phyloP scores from a whole-genome alignment of 2,329 filamentous ascomycete species.

The Fusarium chlamydosporum region DNA sequence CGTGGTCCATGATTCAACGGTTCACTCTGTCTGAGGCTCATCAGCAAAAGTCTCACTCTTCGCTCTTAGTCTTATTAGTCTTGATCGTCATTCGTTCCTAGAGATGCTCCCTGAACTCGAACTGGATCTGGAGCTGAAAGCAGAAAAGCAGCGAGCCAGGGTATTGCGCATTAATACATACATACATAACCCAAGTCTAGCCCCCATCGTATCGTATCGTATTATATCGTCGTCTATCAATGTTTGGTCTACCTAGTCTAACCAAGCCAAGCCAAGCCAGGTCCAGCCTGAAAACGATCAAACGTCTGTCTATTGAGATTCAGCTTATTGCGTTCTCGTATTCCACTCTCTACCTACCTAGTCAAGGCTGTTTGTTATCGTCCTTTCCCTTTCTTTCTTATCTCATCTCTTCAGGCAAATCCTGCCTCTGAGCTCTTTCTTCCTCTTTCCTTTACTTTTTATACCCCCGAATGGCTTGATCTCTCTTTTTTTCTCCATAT shows the following conservation, averaged over 20 bases:
- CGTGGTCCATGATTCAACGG: conserved; percentile 31
- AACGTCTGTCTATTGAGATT: conserved; percentile 25
- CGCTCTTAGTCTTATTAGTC: conserved; percentile 15
- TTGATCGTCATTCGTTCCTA: conserved; percentile 32
- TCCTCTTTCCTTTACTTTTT: conserved; percentile 9
- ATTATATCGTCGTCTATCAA: conserved; percentile 24
- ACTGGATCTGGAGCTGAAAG: conserved; percentile 20
- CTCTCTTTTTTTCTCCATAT: not conserved
- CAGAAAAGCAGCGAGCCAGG: conserved; percentile 1
- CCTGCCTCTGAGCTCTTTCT: conserved; percentile 2
- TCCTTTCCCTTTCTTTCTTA: conserved; percentile 11
- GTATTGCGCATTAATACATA: conserved; percentile 31
- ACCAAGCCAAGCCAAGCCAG: conserved; percentile 30
- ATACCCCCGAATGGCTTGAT: conserved; percentile 10
- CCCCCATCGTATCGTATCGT: conserved; percentile 12
- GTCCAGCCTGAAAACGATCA: conserved; percentile 35
- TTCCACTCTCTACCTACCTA: conserved; percentile 33
- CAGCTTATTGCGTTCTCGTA: conserved; percentile 46
- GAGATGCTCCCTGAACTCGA: conserved; percentile 7
- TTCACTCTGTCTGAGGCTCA: conserved; percentile 35
- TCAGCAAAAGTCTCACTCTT: conserved; percentile 32
- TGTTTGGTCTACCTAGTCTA: conserved; percentile 12
- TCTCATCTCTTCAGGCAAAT: conserved; percentile 12
- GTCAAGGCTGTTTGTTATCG: conserved; percentile 13
- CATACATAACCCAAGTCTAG: conserved; percentile 25